Evolutionary conservation across 129 eudicot genomes (phyloP), one percentile per base, ranked within the genome.

Genomic region (Scalesia atractyloides): DNA sequence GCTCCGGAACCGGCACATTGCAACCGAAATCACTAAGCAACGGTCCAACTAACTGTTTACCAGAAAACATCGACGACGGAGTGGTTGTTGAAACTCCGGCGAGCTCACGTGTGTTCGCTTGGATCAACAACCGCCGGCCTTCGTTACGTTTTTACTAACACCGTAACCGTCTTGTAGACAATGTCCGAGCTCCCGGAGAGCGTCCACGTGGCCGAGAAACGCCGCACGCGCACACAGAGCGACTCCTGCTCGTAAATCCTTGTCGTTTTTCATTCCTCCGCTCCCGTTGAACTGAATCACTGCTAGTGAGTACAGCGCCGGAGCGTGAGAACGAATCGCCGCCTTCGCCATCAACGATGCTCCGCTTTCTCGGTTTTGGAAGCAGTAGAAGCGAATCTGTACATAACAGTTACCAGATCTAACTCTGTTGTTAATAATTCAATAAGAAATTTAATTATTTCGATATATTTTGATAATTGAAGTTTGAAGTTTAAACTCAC

Each of bases 1-100:
- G 64, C 5, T 81, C 88, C 12, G 87, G 84, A 0, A 79, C 87
- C 9, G 96, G 90, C 11, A 91, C 86, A 56, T 82, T 82, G 46
- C 90, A 91, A 5, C 97, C 97, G 73, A 88, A 91, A 63, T 91
- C 97, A 66, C 96, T 91, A 7, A 88, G 50, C 64, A 91, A 46
- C 39, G 92, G 87, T 44, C 79, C 82, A 41, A 8, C 46, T 2
- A 41, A 7, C 46, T 30, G 34, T 30, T 30, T 30, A 30, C 34
- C 34, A 4, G 4, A 30, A 30, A 30, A 30, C 34, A 30, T 2
- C 34, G 34, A 30, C 4, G 34, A 30, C 34, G 34, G 34, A 30
- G 34, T 30, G 34, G 34, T 30, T 30, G 34, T 30, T 7, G 74
- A 39, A 84, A 50, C 3, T 85, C 48, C 1, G 88, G 83, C 0